Base-by-base conservation (phyloP, 768 basidiomycete genomes). In the Gymnopilus junonius region DNA sequence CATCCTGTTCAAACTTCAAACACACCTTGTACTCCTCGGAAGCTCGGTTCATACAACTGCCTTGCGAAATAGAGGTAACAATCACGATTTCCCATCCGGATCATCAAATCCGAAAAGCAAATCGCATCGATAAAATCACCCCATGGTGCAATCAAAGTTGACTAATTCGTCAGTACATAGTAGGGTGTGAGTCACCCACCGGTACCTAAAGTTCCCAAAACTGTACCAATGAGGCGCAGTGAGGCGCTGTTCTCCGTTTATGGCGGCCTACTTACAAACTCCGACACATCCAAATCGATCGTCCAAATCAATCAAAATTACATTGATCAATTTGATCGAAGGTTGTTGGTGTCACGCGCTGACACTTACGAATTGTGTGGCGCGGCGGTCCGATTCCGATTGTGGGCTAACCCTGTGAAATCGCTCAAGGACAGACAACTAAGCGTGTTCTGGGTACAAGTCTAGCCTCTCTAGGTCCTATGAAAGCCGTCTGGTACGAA, bases 241-340 rank as follows among this genome's bases (percentile, higher is more conserved):
- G 58, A 46, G 58, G 58, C 58, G 58, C 58, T 50, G 58, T 58
- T 58, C 58, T 58, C 58, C 58, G 58, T 58, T 58, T 58, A 58
- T 58, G 58, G 58, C 58, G 58, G 58, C 35, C 29, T 6, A 20
- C 4, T 51, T 51, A 11, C 54, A 40, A 40, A 55, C 39, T 39
- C 54, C 35, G 54, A 55, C 54, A 15, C 53, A 8, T n/a, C 10
- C 32, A 11, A 15, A 54, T 35, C 32, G 25, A 54, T 43, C 10
- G 23, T 29, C 23, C 48, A 51, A 23, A 51, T 29, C 25, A n/a
- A n/a, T 51, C 31, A 27, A 29, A 46, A 5, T 51, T 27, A 51
- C 32, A 17, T 29, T n/a, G 12, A 51, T 51, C 48, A 51, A 51
- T 32, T 32, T 51, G 48, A 51, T 51, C 48, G 15, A 29, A 31